Base-by-base conservation (phyloP, 768 basidiomycete genomes). In the Tricholomella constricta region DNA sequence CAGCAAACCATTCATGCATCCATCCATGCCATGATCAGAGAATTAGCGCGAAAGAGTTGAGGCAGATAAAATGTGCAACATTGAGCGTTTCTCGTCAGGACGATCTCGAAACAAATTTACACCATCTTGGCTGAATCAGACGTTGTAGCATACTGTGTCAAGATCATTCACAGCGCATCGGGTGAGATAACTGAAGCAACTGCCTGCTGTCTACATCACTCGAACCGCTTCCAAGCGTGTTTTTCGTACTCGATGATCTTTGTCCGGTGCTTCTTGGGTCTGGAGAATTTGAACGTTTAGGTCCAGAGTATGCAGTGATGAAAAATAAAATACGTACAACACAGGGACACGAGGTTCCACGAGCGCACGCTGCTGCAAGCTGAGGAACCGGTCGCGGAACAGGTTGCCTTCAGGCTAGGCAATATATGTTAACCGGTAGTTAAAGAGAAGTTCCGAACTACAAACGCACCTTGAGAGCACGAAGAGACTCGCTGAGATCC, bases 371-470 rank as follows among this genome's bases (percentile, higher is more conserved):
- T 94, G 89, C 62, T 96, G 94, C 64, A 97, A 72, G 65, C 89
- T 93, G 26, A 87, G 69, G 73, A 93, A 94, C 1, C 92, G 83
- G 66, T 97, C 94, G 20, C 85, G 81, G 80, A 96, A 96, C 29
- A 94, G 72, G 65, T 96, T 97, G 22, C 94, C 94, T 74, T 97
- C 94, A 15, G 91, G 91, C 94, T 96, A 45, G 19, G 44, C 34
- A 34, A 53, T 55, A n/a, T 20, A 12, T 4, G 20, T 19, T 7
- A 40, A 17, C 12, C n/a, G 15, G 15, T 20, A 46, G 45, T 31
- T 29, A n/a, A 6, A 19, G 9, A 9, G 27, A 31, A 35, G 52
- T 19, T 29, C 36, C 3, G n/a, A 48, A 47, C 45, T 14, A 4
- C 19, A 38, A 17, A 71, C 80, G 37, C 46, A 91, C 94, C 85